Evolutionary conservation across 2,329 filamentous ascomycete genomes (phyloP).

Genomic region (Neopestalotiopsis sp.): DNA sequence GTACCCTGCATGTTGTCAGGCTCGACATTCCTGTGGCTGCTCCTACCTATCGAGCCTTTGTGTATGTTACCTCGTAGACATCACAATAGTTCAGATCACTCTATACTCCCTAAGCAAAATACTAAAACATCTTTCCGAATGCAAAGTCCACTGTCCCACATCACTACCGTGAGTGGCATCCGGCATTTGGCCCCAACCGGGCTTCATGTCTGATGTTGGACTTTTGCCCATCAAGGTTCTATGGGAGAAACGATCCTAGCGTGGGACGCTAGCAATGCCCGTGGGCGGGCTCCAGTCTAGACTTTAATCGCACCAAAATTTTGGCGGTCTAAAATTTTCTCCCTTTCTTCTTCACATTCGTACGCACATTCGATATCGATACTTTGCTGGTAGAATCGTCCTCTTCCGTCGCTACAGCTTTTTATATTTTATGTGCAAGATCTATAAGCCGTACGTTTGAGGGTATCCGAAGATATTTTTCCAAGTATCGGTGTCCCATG

Average conservation of each 20-base stretch:
- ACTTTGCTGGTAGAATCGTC: slow-evolving; percentile 32
- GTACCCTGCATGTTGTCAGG: too few relatives aligned
- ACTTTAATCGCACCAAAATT: neutral
- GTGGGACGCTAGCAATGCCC: neutral
- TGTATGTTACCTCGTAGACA: too few relatives aligned
- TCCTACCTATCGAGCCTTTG: too few relatives aligned
- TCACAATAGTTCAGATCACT: too few relatives aligned
- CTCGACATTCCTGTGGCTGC: too few relatives aligned
- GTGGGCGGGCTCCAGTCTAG: neutral
- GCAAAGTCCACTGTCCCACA: neutral
- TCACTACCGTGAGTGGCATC: neutral
- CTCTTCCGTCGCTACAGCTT: slow-evolving; percentile 31
- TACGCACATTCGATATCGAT: slow-evolving; percentile 36
- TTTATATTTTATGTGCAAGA: slow-evolving; percentile 38
- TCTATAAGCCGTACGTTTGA: slow-evolving; percentile 40
- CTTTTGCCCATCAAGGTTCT: neutral
- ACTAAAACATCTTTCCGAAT: neutral
- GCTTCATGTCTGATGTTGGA: neutral
- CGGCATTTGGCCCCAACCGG: neutral
- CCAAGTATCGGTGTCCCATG: slow-evolving; percentile 38
- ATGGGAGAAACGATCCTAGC: neutral
- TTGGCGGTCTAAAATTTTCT: slow-evolving; percentile 8
- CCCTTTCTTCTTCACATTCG: slow-evolving; percentile 36
- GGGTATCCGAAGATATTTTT: slow-evolving; percentile 32
- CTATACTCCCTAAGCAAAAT: neutral